These are phyloP conservation scores for Linderniella brevidens DNA, from an alignment of 257 asterid species.

Conservation along the genomic window DNA sequence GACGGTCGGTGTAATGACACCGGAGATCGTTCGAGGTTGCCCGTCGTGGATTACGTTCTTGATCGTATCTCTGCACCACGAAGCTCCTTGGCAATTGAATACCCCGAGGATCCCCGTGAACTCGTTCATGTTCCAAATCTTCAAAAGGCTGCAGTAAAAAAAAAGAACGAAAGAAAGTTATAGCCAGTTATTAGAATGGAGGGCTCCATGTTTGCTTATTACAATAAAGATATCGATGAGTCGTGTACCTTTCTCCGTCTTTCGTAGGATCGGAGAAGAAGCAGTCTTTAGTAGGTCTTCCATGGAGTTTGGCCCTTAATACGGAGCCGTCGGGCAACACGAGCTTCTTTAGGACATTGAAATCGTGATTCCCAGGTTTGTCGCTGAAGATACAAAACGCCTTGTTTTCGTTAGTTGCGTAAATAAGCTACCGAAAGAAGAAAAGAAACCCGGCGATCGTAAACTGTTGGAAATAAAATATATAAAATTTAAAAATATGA, in stretches of 20 bases:
- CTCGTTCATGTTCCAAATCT: slow-evolving; percentile 92
- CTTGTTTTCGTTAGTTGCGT: no score
- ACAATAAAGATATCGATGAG: neutral
- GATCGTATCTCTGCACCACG: slow-evolving; percentile 55
- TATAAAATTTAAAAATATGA: no score
- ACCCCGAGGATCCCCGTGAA: slow-evolving; percentile 64
- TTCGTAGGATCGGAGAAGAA: slow-evolving; percentile 79
- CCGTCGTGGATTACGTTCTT: slow-evolving; percentile 63
- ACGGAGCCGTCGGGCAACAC: slow-evolving; percentile 72
- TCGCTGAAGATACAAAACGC: slow-evolving; percentile 29
- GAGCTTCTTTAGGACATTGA: slow-evolving; percentile 62
- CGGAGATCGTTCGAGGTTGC: slow-evolving; percentile 34
- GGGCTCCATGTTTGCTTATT: neutral
- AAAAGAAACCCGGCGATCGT: no score
- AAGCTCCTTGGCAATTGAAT: slow-evolving; percentile 91
- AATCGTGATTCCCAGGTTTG: slow-evolving; percentile 84
- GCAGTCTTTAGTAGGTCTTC: slow-evolving; percentile 87
- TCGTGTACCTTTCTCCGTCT: slow-evolving; percentile 63
- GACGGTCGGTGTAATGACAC: slow-evolving; percentile 46
- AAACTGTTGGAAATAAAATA: no score
- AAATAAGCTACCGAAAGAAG: no score
- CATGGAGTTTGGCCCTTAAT: slow-evolving; percentile 78
- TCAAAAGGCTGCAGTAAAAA: slow-evolving; percentile 37
- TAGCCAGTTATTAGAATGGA: no score
- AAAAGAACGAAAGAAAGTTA: no score